Evolutionary conservation across 768 basidiomycete species (phyloP).

Genomic region (Fistulinella prunicolor): DNA sequence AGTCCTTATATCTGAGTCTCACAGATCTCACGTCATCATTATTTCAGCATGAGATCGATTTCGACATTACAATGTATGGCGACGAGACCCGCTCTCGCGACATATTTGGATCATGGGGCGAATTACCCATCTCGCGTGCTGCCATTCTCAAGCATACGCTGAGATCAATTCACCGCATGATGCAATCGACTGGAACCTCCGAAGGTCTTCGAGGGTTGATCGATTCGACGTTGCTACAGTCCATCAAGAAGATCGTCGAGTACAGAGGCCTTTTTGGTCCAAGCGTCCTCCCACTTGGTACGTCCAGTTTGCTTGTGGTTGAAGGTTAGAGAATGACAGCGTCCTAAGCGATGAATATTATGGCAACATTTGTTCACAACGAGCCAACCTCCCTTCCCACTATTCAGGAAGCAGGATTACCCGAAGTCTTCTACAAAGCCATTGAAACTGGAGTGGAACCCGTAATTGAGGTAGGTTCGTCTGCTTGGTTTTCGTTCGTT

Average conservation of each 20-base stretch:
- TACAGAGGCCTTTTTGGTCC: constrained; percentile 83
- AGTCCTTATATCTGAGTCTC: neutral
- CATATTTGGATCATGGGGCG: constrained; percentile 52
- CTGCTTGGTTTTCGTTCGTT: neutral
- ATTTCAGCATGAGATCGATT: constrained; percentile 62
- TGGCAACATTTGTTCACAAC: constrained; percentile 97
- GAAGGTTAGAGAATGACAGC: constrained; percentile 8
- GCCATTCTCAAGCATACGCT: constrained; percentile 88
- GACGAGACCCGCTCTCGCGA: constrained; percentile 42
- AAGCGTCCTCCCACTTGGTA: constrained; percentile 81
- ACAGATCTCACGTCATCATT: constrained; percentile 9
- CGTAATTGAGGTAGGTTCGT: constrained; percentile 68
- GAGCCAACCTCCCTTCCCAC: constrained; percentile 93
- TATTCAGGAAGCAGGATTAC: constrained; percentile 89
- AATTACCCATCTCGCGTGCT: constrained; percentile 66
- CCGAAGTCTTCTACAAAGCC: constrained; percentile 83
- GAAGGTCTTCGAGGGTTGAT: constrained; percentile 94
- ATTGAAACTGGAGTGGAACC: constrained; percentile 85
- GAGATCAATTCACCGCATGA: constrained; percentile 93
- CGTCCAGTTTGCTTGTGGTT: constrained; percentile 20
- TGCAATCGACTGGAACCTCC: constrained; percentile 92
- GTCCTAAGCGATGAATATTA: constrained; percentile 75
- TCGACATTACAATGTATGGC: constrained; percentile 57
- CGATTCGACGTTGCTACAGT: constrained; percentile 81
- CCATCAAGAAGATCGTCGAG: constrained; percentile 85